Evolutionary conservation across 2,329 filamentous ascomycete species (phyloP).

Genomic region (Claviceps maximensis): DNA sequence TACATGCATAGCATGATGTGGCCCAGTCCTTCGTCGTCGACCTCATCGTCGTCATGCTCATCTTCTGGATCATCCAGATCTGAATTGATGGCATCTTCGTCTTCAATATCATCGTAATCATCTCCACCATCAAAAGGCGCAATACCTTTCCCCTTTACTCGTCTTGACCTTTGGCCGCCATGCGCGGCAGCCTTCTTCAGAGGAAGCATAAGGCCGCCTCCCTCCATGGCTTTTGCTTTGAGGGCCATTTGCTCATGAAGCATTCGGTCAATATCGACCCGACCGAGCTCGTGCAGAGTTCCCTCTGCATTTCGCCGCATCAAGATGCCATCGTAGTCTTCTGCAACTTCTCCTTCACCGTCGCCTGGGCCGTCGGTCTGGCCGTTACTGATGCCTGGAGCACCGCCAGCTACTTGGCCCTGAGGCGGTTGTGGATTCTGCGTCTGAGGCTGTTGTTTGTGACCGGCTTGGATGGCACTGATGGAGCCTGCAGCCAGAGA

Average conservation of each 20-base stretch:
- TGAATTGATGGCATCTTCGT: constrained; percentile 96
- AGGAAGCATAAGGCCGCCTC: constrained; percentile 62
- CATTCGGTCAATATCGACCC: constrained; percentile 52
- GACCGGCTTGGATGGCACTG: constrained; percentile 42
- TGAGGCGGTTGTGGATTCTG: constrained; percentile 16
- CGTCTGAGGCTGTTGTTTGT: constrained; percentile 17
- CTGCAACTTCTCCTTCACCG: constrained; percentile 27
- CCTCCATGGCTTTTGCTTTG: constrained; percentile 56
- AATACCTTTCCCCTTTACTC: constrained; percentile 17
- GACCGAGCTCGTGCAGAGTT: constrained; percentile 40
- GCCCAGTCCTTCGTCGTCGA: constrained; percentile 69
- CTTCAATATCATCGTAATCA: constrained; percentile 48
- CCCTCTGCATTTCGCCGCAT: constrained; percentile 42
- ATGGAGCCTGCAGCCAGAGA: constrained; percentile 52
- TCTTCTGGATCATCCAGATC: constrained; percentile 94
- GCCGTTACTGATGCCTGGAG: constrained; percentile 22
- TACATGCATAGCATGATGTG: constrained; percentile 99
- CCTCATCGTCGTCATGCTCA: constrained; percentile 67
- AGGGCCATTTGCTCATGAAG: constrained; percentile 56
- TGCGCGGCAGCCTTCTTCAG: constrained; percentile 40
- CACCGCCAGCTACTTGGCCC: constrained; percentile 11
- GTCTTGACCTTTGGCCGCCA: constrained; percentile 7
- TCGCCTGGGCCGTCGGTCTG: constrained; percentile 63
- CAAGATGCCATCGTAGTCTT: constrained; percentile 45
- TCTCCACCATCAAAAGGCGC: constrained; percentile 50